A percentile compares a stretch with the other conserved stretches of the same genome.
These are phyloP conservation scores for Eucalyptus curtisii DNA, from an alignment of 345 rosid genomes.

Conservation along the genomic window DNA sequence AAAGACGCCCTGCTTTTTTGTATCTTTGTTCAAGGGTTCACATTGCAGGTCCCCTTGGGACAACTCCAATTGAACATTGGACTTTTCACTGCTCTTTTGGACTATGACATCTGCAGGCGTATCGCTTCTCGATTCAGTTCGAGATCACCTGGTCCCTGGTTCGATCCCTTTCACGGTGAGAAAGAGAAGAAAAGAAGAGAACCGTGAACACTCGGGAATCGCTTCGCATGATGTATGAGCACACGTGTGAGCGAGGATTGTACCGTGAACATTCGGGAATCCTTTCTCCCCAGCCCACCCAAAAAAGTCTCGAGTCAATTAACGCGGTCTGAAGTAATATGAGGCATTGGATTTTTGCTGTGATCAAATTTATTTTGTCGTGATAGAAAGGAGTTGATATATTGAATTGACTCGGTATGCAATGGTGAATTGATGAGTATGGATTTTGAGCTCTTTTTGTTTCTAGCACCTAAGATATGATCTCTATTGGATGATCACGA, in stretches of 20 bases:
- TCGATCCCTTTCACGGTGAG: not conserved
- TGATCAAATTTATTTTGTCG: not conserved
- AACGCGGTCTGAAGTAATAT: not conserved
- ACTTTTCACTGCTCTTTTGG: not conserved
- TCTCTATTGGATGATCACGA: not conserved
- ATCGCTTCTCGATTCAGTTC: not conserved
- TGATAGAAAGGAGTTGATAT: not conserved
- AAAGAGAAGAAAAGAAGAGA: not conserved
- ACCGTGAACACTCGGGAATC: not conserved
- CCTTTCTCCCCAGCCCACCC: not conserved
- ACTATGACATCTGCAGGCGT: not conserved
- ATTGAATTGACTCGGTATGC: not conserved
- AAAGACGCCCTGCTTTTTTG: not conserved
- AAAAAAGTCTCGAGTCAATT: not conserved
- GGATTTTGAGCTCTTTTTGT: not conserved
- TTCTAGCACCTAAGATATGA: not conserved
- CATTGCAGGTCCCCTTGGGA: not conserved
- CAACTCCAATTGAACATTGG: not conserved
- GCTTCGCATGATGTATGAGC: not conserved
- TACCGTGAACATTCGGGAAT: too few relatives aligned
- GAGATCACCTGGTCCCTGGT: not conserved
- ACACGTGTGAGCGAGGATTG: not conserved
- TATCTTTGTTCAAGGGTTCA: not conserved
- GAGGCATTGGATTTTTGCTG: not conserved
- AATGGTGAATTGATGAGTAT: not conserved